Evolutionary conservation across 2,329 filamentous ascomycete genomes (phyloP).

Genomic region (Leptodontidium sp.): DNA sequence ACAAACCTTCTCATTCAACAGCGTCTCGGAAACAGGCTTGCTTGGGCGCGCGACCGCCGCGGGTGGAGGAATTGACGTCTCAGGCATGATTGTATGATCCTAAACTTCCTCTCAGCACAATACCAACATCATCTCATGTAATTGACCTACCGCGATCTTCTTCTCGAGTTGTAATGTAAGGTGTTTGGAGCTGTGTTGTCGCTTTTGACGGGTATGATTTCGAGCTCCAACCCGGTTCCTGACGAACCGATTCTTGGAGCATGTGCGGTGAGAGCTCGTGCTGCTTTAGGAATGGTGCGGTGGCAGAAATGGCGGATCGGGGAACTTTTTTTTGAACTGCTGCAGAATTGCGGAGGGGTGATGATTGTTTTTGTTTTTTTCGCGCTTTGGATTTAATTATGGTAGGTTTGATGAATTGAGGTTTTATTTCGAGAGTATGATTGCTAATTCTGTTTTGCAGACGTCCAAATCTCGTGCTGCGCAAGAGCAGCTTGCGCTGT

Average conservation of each 20-base stretch:
- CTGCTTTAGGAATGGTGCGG: slow-evolving; percentile 29
- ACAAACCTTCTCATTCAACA: slow-evolving; percentile 96
- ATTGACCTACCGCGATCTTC: slow-evolving; percentile 33
- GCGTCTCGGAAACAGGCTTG: slow-evolving; percentile 92
- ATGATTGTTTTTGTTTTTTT: not conserved
- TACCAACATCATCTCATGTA: slow-evolving; percentile 1
- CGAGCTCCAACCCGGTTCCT: slow-evolving; percentile 18
- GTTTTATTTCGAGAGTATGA: not conserved
- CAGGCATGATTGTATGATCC: slow-evolving; percentile 39
- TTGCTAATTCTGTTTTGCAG: slow-evolving; percentile 32
- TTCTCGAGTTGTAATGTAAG: slow-evolving; percentile 17
- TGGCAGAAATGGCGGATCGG: not conserved
- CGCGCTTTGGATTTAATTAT: slow-evolving; percentile 23
- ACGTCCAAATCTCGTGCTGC: slow-evolving; percentile 43
- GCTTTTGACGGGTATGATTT: not conserved
- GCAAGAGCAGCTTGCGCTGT: slow-evolving; percentile 44
- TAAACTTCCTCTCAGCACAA: slow-evolving; percentile 19
- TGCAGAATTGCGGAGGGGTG: not conserved
- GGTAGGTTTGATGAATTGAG: slow-evolving; percentile 26
- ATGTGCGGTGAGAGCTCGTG: slow-evolving; percentile 15
- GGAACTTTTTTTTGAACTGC: slow-evolving; percentile 3
- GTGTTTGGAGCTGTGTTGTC: slow-evolving; percentile 20
- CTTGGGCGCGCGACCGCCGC: slow-evolving; percentile 73
- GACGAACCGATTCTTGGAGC: not conserved
- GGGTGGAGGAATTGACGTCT: slow-evolving; percentile 56